Evolutionary conservation across 176 grass and related monocot species (phyloP), one percentile per base, ranked within the genome.

Genomic region (Carex parvula): DNA sequence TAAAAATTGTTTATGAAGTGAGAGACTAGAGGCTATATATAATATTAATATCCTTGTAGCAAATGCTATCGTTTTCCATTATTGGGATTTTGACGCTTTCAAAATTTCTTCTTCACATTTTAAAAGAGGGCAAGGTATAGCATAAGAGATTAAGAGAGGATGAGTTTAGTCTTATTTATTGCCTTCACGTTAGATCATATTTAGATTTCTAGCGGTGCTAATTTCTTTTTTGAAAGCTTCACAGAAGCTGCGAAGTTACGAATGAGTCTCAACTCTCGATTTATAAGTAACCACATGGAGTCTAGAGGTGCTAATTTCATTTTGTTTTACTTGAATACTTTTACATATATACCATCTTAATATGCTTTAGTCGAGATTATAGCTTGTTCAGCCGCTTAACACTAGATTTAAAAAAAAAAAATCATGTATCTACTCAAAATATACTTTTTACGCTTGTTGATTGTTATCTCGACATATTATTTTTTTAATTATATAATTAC

Each of bases 51-150:
- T 9, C 5, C 0, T 60, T 5, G 0, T 18, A 60, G 57, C 17
- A 33, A 42, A 44, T 71, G 6, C 41, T 71, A 44, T 12, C n/a
- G 3, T 71, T 5, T 21, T 62, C n/a, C 20, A 67, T 20, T 44
- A 71, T 71, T 46, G 37, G 18, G 39, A 71, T 71, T 71, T 71
- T 71, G 68, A 71, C 68, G 64, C 13, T 35, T 39, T 68, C 64
- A 15, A 5, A 15, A 39, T 35, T 14, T 35, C 30, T 16, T 33
- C 11, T 67, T 5, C 13, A 30, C 41, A 8, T 44, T 44, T 44
- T 2, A 66, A 33, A 37, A 18, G 4, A 29, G 32, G 32, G 30
- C 64, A 37, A 35, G 5, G 17, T 35, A 13, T 30, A 20, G 57
- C 57, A 60, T n/a, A 60, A 60, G 56, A 18, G 56, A 18, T 58